phyloP scores from a whole-genome alignment of 345 rosid species.

The Hibiscus mutabilis region DNA sequence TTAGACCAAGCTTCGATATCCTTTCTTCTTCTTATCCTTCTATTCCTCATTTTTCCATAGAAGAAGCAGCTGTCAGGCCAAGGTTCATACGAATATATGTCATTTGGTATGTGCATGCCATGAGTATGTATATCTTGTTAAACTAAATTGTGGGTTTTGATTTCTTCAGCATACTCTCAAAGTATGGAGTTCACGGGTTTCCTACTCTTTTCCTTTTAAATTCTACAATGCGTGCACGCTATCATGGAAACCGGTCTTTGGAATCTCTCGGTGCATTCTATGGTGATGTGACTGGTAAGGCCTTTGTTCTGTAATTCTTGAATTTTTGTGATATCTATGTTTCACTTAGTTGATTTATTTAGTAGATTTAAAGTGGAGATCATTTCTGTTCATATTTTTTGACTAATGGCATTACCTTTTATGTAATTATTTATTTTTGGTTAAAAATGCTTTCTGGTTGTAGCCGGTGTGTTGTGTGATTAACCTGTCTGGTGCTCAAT shows the following conservation, averaged over 20 bases:
- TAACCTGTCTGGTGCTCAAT: not conserved
- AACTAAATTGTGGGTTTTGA: conserved; percentile 2
- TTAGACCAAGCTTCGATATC: conserved; percentile 60
- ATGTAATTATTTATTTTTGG: not conserved
- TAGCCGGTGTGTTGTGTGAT: not conserved
- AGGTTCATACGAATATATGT: conserved; percentile 41
- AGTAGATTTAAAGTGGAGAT: not conserved
- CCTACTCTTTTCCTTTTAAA: conserved; percentile 80
- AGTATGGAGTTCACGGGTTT: conserved; percentile 94
- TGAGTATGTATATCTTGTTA: not conserved
- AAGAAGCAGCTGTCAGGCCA: conserved; percentile 79
- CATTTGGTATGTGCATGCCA: not conserved
- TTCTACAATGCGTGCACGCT: conserved; percentile 61
- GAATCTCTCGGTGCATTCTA: conserved; percentile 73
- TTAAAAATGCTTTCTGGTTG: not conserved
- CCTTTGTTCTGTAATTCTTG: conserved; percentile 1
- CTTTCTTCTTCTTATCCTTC: conserved; percentile 62
- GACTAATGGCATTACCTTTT: not conserved
- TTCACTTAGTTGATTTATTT: not conserved
- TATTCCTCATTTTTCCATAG: conserved; percentile 66
- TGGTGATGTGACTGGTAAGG: conserved; percentile 59
- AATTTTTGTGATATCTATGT: not conserved
- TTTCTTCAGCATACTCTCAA: conserved; percentile 67
- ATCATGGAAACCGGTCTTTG: conserved; percentile 64
- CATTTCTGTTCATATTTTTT: too few species aligned